These are phyloP conservation scores for Lasiodiplodia hormozganensis DNA, from an alignment of 2,329 filamentous ascomycete genomes.

Conservation along the genomic window DNA sequence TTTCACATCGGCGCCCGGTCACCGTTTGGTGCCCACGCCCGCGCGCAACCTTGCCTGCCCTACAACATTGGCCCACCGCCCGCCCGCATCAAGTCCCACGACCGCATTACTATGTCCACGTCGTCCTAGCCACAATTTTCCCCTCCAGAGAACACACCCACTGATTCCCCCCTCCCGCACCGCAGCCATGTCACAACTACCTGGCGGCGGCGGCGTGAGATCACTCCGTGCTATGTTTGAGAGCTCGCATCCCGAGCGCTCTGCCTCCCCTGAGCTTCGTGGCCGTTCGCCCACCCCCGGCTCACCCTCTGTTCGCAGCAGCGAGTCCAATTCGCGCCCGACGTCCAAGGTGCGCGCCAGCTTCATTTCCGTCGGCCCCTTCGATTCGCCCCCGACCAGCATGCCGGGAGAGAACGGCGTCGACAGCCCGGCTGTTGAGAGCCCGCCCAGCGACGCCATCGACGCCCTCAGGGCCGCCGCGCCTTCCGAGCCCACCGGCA, in stretches of 20 bases:
- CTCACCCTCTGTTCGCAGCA: conserved; percentile 34
- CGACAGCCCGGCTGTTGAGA: conserved; percentile 36
- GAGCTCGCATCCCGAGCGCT: conserved; percentile 41
- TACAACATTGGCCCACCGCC: conserved; percentile 21
- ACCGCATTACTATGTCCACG: conserved; percentile 14
- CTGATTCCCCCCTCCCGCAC: conserved; percentile 15
- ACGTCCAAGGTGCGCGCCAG: conserved; percentile 56
- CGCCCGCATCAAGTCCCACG: conserved; percentile 5
- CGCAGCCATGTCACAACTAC: conserved; percentile 55
- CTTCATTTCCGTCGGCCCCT: conserved; percentile 54
- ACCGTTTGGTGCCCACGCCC: conserved; percentile 21
- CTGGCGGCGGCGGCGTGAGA: conserved; percentile 52
- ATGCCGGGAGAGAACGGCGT: conserved; percentile 32
- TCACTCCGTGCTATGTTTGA: conserved; percentile 60
- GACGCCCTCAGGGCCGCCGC: neutral
- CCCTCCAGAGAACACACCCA: conserved; percentile 6
- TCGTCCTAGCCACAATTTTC: neutral
- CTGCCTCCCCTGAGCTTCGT: conserved; percentile 49
- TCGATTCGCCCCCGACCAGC: conserved; percentile 32
- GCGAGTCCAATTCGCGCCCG: conserved; percentile 43
- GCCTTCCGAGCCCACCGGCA: neutral
- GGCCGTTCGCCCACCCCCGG: conserved; percentile 51
- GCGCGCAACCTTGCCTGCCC: conserved; percentile 12
- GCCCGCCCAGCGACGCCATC: conserved; percentile 15
- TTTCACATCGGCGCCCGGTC: conserved; percentile 27